Base-by-base conservation (phyloP, 1,284 basidiomycete genomes). In the Cryptococcus sp. region DNA sequence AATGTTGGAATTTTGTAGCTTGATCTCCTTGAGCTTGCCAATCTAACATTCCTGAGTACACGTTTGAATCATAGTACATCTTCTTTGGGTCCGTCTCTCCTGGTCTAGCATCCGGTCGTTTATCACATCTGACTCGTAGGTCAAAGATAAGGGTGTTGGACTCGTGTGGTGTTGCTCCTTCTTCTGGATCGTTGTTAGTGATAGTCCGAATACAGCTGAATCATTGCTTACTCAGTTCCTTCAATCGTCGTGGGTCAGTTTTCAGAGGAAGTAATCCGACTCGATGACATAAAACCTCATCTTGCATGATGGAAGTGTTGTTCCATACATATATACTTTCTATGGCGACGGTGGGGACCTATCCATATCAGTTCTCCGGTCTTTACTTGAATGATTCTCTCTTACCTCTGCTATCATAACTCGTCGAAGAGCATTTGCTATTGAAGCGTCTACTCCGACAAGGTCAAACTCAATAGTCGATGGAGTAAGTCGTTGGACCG, bases 251-350 rank as follows among this genome's bases (percentile, higher is more conserved):
- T 0, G 96, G 94, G 72, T 98, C 89, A 51, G 96, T 82, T 60
- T 88, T 87, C 43, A 98, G 79, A 4, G 95, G 96, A 2, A 98
- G 80, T 13, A 98, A 82, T 10, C 96, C 95, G 1, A 98, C 73
- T 35, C 95, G 84, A 58, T 97, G 93, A 1, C 91, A 83, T 13
- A 98, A 81, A 1, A 98, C 87, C 77, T 98, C 95, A 72, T 98
- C 95, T 55, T 88, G 90, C 57, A 98, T 86, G 66, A 98, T 90
- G 2, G 86, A 87, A 0, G 91, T 98, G 77, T 98, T 99, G 80
- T 97, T 89, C 85, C 87, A 97, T 2, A 96, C 82, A 75, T 93
- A 98, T 6, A 92, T 90, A 61, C 88, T 81, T 72, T 98, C 95
- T 57, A 98, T 88, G n/a, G 89, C 89, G 11, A 98, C 80, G 0